These are phyloP conservation scores for Tetracentron sinense DNA, from an alignment of 164 flowering plant species.

Conservation along the genomic window DNA sequence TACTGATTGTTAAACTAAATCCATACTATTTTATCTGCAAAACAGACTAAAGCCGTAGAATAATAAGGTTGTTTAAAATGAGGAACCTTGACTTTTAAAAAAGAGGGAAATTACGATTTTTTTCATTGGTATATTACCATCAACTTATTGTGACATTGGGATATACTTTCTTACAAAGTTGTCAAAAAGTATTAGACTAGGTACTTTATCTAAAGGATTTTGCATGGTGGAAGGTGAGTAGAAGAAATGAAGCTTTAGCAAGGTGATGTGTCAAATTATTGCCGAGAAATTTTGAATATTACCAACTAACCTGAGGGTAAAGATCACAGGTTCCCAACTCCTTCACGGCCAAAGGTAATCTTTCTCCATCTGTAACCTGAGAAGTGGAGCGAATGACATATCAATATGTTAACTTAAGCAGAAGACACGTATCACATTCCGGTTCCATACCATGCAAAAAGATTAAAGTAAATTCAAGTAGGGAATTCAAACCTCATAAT, in stretches of 20 bases:
- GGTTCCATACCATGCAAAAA: constrained; percentile 3
- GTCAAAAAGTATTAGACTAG: too few relatives aligned
- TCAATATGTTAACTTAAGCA: constrained; percentile 1
- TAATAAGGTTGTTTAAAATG: too few relatives aligned
- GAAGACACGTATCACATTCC: background rate
- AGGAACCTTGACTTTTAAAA: too few relatives aligned
- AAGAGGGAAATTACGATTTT: too few relatives aligned
- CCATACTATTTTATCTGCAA: too few relatives aligned
- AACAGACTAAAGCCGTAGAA: too few relatives aligned
- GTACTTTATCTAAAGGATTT: too few relatives aligned
- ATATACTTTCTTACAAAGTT: too few relatives aligned
- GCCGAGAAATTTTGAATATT: background rate
- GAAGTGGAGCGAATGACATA: constrained; percentile 10
- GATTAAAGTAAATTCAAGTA: background rate
- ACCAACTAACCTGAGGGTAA: constrained; percentile 78
- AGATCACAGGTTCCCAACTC: constrained; percentile 98
- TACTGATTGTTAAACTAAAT: too few relatives aligned
- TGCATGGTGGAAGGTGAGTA: too few relatives aligned
- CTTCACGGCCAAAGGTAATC: constrained; percentile 91
- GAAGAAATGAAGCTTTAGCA: background rate
- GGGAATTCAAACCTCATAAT: constrained; percentile 62
- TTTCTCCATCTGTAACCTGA: constrained; percentile 93
- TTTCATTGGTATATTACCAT: too few relatives aligned
- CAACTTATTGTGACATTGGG: too few relatives aligned
- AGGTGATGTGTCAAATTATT: background rate